Evolutionary conservation across 78 protist genomes (phyloP), one percentile per base, ranked within the genome.

Genomic region (Guillardia theta): DNA sequence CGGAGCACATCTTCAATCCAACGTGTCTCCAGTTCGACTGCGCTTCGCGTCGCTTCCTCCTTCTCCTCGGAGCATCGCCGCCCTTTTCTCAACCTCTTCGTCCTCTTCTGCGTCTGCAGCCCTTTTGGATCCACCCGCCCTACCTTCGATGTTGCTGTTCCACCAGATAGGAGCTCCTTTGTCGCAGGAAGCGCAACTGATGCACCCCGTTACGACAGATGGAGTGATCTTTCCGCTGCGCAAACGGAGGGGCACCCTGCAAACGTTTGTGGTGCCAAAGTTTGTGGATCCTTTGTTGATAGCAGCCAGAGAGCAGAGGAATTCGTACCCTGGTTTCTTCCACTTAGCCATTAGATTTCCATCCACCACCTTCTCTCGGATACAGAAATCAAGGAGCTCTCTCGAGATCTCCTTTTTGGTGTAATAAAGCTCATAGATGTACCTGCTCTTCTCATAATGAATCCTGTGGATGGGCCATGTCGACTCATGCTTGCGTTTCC

Each of bases 281-380:
- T 94, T 94, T 4, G 93, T 62, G 37, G 58, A 15, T 0, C 78
- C 45, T 80, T 50, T 50, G 22, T 94, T 48, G 90, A 94, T 94
- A 15, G 94, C 93, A 27, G 45, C 39, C 62, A 94, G 39, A 9
- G 94, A 94, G 94, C 96, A 95, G 62, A 93, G 96, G 95, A 70
- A 70, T 48, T 93, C 96, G n/a, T 92, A 95, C 19, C 96, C 96
- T 2, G 94, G 70, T 64, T 95, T 87, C 22, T 93, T 93, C 96
- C 96, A 95, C 93, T 95, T 95, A 64, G 93, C 88, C 88, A 95
- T 92, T 30, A 95, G 96, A 19, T 93, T 88, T n/a, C 53, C 88
- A 45, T 92, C 93, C 19, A 45, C 83, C 15, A 95, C 62, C 88
- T 95, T 95, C 30, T 95, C 83, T 22, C 95, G 93, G 43, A 92